These are phyloP conservation scores for Sporothrix dimorphospora DNA, from an alignment of 2,329 filamentous ascomycete species.

Conservation along the genomic window DNA sequence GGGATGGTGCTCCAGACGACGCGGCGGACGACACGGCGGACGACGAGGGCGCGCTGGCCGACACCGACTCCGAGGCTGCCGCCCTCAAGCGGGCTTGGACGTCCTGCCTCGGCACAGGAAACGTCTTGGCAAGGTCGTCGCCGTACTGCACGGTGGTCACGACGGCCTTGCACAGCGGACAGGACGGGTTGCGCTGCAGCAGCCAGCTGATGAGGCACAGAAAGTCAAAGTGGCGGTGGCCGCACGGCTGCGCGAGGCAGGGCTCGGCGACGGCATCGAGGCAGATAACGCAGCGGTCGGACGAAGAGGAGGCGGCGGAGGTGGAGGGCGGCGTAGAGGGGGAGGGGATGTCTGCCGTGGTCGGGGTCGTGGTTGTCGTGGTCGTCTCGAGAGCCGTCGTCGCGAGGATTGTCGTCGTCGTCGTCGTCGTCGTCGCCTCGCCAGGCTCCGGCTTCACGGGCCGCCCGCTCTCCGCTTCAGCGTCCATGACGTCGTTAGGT, in stretches of 20 bases:
- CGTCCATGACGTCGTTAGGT: slow-evolving; percentile 1
- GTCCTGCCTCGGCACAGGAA: slow-evolving; percentile 46
- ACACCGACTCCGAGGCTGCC: not conserved
- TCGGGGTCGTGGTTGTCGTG: not conserved
- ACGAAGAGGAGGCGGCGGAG: not conserved
- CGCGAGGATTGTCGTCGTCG: not conserved
- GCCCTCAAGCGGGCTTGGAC: too few species aligned
- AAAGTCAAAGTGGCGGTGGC: slow-evolving; percentile 82
- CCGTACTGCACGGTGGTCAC: slow-evolving; percentile 67
- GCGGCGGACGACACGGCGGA: not conserved
- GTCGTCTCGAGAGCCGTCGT: not conserved
- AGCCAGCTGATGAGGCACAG: slow-evolving; percentile 79
- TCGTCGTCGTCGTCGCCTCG: not conserved
- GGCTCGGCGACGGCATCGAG: slow-evolving; percentile 73
- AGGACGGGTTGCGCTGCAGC: slow-evolving; percentile 69
- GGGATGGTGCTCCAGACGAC: too few species aligned
- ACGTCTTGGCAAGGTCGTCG: slow-evolving; percentile 59
- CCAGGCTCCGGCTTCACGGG: not conserved
- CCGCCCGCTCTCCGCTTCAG: slow-evolving; percentile 14
- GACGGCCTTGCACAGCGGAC: slow-evolving; percentile 73
- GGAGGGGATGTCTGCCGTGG: too few species aligned
- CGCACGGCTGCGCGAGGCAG: slow-evolving; percentile 74
- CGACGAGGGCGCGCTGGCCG: not conserved
- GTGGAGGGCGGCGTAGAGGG: not conserved
- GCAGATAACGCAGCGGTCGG: slow-evolving; percentile 78